These are phyloP conservation scores for Penicillium antarcticum DNA, from an alignment of 495 filamentous ascomycete species.

Conservation along the genomic window DNA sequence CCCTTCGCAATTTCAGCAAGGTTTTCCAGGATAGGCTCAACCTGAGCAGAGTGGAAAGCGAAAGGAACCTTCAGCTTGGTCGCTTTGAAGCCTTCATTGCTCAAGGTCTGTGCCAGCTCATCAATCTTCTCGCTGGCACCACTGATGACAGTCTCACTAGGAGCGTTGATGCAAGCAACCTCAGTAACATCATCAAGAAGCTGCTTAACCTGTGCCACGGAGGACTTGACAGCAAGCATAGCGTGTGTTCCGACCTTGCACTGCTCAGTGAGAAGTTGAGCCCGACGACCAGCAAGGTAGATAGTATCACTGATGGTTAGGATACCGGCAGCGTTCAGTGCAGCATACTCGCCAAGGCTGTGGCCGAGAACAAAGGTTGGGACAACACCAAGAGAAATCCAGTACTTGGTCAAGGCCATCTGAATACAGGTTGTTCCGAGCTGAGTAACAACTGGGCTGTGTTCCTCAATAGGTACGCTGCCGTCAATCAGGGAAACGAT, in stretches of 20 bases:
- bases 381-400: conserved; percentile 73
- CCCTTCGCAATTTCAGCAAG: conserved; percentile 58
- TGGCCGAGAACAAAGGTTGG: conserved; percentile 81
- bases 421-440: conserved; percentile 75
- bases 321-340: conserved; percentile 76
- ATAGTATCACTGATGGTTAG: conserved; percentile 76
- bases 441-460: conserved; percentile 75
- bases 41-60: conserved; percentile 79
- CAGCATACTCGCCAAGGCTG: conserved; percentile 85
- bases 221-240: conserved; percentile 50
- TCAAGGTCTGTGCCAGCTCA: conserved; percentile 54
- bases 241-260: conserved; percentile 69
- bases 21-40: conserved; percentile 69
- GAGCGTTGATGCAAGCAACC: conserved; percentile 53
- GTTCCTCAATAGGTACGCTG: conserved; percentile 40
- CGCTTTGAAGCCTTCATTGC: conserved; percentile 57
- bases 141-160: conserved; percentile 49
- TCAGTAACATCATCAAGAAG: conserved; percentile 31
- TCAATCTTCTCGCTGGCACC: conserved; percentile 48
- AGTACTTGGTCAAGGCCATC: conserved; percentile 80
- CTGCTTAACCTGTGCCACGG: conserved; percentile 30
- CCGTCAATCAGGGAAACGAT: conserved; percentile 62
- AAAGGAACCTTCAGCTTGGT: conserved; percentile 70
- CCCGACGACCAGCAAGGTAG: conserved; percentile 75
- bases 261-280: conserved; percentile 67